Evolutionary conservation across 75 land plant species (phyloP), one percentile per base, ranked within the genome.

Genomic region (Cunninghamia lanceolata): DNA sequence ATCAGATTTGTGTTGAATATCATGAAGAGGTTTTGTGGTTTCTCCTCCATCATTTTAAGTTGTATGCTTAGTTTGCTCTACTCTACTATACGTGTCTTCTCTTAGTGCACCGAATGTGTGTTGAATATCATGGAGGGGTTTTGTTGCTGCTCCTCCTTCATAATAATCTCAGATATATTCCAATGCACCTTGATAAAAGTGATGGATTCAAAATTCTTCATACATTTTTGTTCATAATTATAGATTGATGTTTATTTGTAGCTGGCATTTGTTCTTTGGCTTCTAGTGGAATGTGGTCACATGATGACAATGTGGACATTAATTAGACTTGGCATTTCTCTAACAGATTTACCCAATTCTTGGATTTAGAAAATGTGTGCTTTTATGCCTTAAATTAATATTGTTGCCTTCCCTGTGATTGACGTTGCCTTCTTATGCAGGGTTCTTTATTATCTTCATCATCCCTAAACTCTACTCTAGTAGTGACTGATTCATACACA

Each of bases 271-370:
- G 82, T 94, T 71, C 88, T 94, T 17, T 89, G 95, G 68, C 40
- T 96, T 47, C 91, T 91, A 76, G 89, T 94, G 71, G 90, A 93
- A 82, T 92, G 88, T 84, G 98, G 96, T 35, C 91, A 91, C 82
- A 81, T 87, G 76, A 86, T 96, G 63, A 93, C 94, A n/a, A 84
- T 96, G 5, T 87, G 96, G 92, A 95, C 95, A 66, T 89, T 96
- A 36, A 88, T 83, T 40, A 91, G 91, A 34, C 16, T 90, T 77
- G n/a, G n/a, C n/a, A n/a, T n/a, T n/a, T n/a, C n/a, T n/a, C n/a
- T n/a, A n/a, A n/a, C n/a, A n/a, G n/a, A n/a, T n/a, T n/a, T n/a
- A n/a, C n/a, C n/a, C 35, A 85, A 86, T 36, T 71, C 34, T 35
- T 35, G 4, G 21, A 59, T 4, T 59, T 3, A 59, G 0, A 21